Base-by-base conservation (phyloP, 1,284 basidiomycete species). In the Ganoderma boninense region DNA sequence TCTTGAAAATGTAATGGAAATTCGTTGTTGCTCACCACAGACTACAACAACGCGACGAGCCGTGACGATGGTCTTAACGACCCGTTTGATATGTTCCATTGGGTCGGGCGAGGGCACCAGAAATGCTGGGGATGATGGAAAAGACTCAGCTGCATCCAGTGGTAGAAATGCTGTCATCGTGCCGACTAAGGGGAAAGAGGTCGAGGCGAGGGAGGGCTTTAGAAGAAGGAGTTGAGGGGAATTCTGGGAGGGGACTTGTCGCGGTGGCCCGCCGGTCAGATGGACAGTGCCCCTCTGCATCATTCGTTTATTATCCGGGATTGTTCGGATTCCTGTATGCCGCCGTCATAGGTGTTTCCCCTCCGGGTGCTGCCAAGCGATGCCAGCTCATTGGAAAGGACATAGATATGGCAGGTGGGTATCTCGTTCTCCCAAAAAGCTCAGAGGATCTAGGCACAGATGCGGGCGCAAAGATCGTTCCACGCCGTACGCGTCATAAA, bases 11-110 rank as follows among this genome's bases (percentile, higher is more conserved):
- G 23, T 69, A 67, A 68, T 59, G 16, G n/a, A 57, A 38, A 13
- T 8, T 23, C 18, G 42, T 42, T 32, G 64, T 38, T 61, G 87
- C 92, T 78, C 71, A 94, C 95, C 96, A 79, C 92, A 95, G 60
- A 97, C 89, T 72, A 97, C 92, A 35, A 96, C 93, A 75, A 97
- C 89, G 62, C 94, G 87, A 78, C 89, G 92, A 2, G 96, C 93
- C 78, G 92, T 92, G 71, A 93, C 81, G 64, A 97, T 90, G 26
- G 93, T 82, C 76, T 87, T 89, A 69, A 92, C 81, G 32, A 87
- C 85, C 74, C 84, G 87, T 68, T 82, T 80, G 46, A 90, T 76
- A 70, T 90, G 87, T 38, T 80, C 76, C 40, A 75, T 75, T 52
- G 80, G 80, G 71, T 85, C 80, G 44, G 78, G 68, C 38, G 84